phyloP scores from a whole-genome alignment of 2,329 filamentous ascomycete genomes.

The Alternaria incomplexa region DNA sequence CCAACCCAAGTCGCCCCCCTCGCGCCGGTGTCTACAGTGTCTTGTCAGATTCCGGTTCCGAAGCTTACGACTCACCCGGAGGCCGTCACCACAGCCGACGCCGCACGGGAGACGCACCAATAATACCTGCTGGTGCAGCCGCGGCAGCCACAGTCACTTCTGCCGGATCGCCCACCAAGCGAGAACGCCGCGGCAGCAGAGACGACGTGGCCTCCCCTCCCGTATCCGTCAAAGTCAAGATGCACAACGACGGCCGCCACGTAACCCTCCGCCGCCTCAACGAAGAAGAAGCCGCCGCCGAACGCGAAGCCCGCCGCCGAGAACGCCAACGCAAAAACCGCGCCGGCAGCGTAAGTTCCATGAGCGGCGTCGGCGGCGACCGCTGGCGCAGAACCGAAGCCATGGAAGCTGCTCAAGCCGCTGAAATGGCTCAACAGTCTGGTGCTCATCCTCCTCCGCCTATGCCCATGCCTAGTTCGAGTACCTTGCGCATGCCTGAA shows the following conservation, averaged over 20 bases:
- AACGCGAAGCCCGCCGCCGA: slow-evolving; percentile 60
- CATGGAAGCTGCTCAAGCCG: slow-evolving; percentile 44
- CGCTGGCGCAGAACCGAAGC: slow-evolving; percentile 49
- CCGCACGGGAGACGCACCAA: slow-evolving; percentile 31
- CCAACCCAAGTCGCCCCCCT: slow-evolving; percentile 43
- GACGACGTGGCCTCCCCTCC: slow-evolving; percentile 62
- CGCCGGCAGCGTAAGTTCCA: slow-evolving; percentile 49
- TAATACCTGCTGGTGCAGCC: slow-evolving; percentile 35
- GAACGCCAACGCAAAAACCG: slow-evolving; percentile 52
- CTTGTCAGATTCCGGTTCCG: slow-evolving; percentile 51
- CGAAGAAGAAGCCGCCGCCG: slow-evolving; percentile 67
- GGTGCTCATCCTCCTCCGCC: slow-evolving; percentile 33
- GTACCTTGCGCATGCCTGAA: slow-evolving; percentile 38
- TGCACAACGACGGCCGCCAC: slow-evolving; percentile 68
- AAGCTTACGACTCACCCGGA: slow-evolving; percentile 46
- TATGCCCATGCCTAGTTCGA: slow-evolving; percentile 35
- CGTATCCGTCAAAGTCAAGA: slow-evolving; percentile 68
- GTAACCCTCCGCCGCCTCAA: slow-evolving; percentile 67
- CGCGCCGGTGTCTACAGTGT: slow-evolving; percentile 44
- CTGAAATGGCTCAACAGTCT: slow-evolving; percentile 33
- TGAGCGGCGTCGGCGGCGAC: slow-evolving; percentile 45
- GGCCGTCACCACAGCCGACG: slow-evolving; percentile 43
- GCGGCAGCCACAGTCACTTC: slow-evolving; percentile 34
- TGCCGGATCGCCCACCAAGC: slow-evolving; percentile 37
- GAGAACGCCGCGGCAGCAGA: slow-evolving; percentile 39